Conservation (phyloP, 2,329 filamentous ascomycete genomes). For the Alternaria sp. region DNA sequence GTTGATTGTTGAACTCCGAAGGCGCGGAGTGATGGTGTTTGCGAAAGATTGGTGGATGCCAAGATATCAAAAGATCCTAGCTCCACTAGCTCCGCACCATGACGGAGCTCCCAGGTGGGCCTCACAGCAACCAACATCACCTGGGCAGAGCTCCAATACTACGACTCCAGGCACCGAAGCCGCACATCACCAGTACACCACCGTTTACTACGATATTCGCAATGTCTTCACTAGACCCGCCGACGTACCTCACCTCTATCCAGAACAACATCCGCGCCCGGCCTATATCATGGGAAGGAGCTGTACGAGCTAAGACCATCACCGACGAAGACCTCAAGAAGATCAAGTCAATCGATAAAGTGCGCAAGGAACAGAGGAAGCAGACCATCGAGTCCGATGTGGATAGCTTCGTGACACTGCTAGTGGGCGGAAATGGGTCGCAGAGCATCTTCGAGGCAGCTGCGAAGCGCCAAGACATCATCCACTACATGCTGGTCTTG, state of each 20-base stretch:
- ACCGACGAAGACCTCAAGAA: slow-evolving; percentile 92
- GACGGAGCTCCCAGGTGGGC: slow-evolving; percentile 41
- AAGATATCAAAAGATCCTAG: slow-evolving; percentile 33
- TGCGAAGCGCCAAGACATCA: slow-evolving; percentile 83
- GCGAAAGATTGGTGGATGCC: slow-evolving; percentile 35
- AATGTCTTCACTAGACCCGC: slow-evolving; percentile 87
- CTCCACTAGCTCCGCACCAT: slow-evolving; percentile 30
- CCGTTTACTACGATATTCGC: slow-evolving; percentile 15
- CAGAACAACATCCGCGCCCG: slow-evolving; percentile 97
- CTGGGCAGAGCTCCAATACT: slow-evolving; percentile 26
- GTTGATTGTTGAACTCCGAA: slow-evolving; percentile 11
- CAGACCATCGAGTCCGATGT: slow-evolving; percentile 82
- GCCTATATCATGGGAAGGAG: slow-evolving; percentile 97
- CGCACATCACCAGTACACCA: slow-evolving; percentile 1
- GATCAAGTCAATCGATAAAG: slow-evolving; percentile 96
- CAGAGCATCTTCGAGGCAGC: slow-evolving; percentile 81
- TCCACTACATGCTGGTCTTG: slow-evolving; percentile 93
- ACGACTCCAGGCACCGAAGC: slow-evolving; percentile 12
- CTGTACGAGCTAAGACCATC: slow-evolving; percentile 89
- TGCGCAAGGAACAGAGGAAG: slow-evolving; percentile 87
- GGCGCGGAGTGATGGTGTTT: slow-evolving; percentile 18
- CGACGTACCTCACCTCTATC: slow-evolving; percentile 83
- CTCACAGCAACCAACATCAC: slow-evolving; percentile 37
- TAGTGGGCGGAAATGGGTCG: slow-evolving; percentile 71
- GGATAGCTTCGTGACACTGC: slow-evolving; percentile 78